Conservation (phyloP, 305 asterid species). For the Solanum hybrid region DNA sequence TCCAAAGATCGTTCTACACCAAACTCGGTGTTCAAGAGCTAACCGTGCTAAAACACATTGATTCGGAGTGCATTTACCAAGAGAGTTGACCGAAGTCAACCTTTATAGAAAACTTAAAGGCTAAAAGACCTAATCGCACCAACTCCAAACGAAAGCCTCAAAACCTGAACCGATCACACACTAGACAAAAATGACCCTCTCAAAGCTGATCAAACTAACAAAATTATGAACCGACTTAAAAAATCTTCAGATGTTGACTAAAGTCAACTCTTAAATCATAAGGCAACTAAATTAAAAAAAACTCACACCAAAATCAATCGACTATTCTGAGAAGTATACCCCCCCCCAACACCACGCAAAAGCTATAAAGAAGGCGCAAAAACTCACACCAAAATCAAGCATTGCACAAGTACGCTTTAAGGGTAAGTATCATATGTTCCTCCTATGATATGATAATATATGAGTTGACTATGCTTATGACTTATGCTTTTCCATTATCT, state of each 20-base stretch:
- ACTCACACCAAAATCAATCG: neutral
- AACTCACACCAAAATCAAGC: too few relatives aligned
- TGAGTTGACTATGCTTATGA: too few relatives aligned
- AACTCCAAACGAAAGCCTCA: neutral
- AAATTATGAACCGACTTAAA: neutral
- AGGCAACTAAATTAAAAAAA: neutral
- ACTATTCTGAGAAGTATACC: neutral
- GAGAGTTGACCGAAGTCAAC: neutral
- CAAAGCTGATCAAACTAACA: neutral
- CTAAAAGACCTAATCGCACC: neutral
- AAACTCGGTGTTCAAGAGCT: neutral
- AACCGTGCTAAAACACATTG: neutral
- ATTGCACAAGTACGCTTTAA: too few relatives aligned
- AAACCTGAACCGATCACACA: neutral
- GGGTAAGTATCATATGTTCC: too few relatives aligned
- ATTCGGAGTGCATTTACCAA: neutral
- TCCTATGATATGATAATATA: too few relatives aligned
- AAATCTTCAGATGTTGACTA: neutral
- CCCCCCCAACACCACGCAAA: neutral
- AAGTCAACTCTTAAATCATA: neutral
- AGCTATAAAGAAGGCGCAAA: neutral
- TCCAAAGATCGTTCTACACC: neutral
- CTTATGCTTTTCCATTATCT: too few relatives aligned
- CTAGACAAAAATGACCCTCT: neutral
- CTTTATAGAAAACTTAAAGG: neutral